A percentile compares a stretch with the other conserved stretches of the same genome.
Evolutionary conservation across 1,139 yeast genomes (phyloP).

Genomic region (Debaryomyces udenii): DNA sequence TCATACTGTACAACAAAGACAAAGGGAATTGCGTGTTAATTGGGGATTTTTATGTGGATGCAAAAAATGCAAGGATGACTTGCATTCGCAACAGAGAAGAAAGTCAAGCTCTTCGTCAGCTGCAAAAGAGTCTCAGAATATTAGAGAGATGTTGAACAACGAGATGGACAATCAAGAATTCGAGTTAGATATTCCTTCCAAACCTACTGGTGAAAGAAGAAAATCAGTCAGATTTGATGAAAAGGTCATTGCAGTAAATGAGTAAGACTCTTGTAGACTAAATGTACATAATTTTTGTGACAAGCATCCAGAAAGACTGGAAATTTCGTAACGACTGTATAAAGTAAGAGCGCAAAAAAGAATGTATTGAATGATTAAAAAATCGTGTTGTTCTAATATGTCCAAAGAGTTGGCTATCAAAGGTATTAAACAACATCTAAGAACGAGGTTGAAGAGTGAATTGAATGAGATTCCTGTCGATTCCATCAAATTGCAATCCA

Average conservation of each 20-base stretch:
- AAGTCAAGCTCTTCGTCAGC: constrained; percentile 31
- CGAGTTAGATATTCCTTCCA: constrained; percentile 50
- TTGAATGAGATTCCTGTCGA: constrained; percentile 19
- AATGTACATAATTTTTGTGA: background rate
- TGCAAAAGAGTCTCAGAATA: constrained; percentile 31
- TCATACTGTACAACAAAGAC: constrained; percentile 65
- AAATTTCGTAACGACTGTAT: too few species aligned
- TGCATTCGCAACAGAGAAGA: constrained; percentile 40
- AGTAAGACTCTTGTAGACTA: constrained; percentile 11
- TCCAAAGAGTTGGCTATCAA: constrained; percentile 11
- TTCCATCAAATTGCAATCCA: constrained; percentile 24
- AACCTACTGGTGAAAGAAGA: constrained; percentile 51
- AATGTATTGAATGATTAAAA: background rate
- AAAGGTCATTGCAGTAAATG: constrained; percentile 43
- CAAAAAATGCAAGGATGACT: constrained; percentile 63
- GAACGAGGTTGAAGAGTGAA: constrained; percentile 23
- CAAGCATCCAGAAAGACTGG: background rate
- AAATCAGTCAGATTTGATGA: constrained; percentile 77
- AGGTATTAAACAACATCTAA: constrained; percentile 21
- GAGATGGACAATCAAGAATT: constrained; percentile 46
- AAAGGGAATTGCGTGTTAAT: constrained; percentile 67
- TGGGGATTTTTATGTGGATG: constrained; percentile 86
- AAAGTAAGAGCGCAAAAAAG: too few species aligned
- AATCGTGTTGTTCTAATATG: constrained; percentile 4
- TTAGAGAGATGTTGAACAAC: constrained; percentile 51